These are phyloP conservation scores for Aspergillus brunneoviolaceus DNA, from an alignment of 2,329 filamentous ascomycete species.

Conservation along the genomic window DNA sequence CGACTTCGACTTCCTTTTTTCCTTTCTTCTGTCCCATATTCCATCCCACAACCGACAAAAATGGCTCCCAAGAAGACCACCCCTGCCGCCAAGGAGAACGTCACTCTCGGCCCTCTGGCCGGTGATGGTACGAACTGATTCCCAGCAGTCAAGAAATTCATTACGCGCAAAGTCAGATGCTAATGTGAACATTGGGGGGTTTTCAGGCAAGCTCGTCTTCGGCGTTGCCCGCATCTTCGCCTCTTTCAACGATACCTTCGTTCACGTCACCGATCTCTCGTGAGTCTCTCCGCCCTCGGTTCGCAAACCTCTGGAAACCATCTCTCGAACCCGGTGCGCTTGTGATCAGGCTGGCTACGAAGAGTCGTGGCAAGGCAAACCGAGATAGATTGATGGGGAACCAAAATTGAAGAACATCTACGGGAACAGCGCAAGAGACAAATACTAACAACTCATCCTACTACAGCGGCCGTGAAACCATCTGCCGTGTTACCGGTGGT, in stretches of 20 bases:
- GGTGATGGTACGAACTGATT: slow-evolving; percentile 71
- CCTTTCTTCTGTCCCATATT: slow-evolving; percentile 36
- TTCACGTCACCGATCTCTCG: slow-evolving; percentile 99
- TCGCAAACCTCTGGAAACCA: background rate
- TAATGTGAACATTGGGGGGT: slow-evolving; percentile 10
- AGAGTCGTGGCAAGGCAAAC: background rate
- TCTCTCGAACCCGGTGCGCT: background rate
- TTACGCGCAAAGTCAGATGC: background rate
- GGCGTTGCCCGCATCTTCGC: slow-evolving; percentile 98
- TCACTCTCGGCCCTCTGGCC: slow-evolving; percentile 94
- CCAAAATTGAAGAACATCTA: background rate
- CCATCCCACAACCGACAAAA: slow-evolving; percentile 51
- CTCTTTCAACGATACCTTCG: slow-evolving; percentile 90
- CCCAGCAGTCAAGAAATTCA: background rate
- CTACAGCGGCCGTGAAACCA: slow-evolving; percentile 95
- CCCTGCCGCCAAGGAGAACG: slow-evolving; percentile 86
- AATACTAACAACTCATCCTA: slow-evolving; percentile 8
- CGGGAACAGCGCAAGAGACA: background rate
- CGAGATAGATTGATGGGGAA: background rate
- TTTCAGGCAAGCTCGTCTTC: slow-evolving; percentile 88
- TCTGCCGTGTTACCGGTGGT: slow-evolving; percentile 98
- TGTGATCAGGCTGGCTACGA: background rate
- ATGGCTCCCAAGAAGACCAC: slow-evolving; percentile 90
- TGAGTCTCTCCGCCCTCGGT: slow-evolving; percentile 46
- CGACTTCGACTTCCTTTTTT: slow-evolving; percentile 24